Evolutionary conservation across 2,329 filamentous ascomycete species (phyloP), one percentile per base, ranked within the genome.

Genomic region (Fusarium verticillioides): DNA sequence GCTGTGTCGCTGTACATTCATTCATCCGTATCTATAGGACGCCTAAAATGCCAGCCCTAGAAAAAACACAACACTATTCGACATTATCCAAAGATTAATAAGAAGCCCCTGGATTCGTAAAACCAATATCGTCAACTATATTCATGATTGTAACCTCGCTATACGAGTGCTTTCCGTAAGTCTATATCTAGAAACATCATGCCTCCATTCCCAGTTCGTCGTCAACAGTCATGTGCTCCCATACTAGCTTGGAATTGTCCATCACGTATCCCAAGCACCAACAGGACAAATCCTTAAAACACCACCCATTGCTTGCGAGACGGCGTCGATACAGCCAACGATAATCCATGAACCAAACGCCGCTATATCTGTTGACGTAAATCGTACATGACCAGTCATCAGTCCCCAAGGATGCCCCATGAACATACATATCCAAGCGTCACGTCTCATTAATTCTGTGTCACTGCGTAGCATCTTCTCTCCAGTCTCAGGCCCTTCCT

Each of bases 291-390:
- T 63, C 39, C 70, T 37, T 28, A 50, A 67, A 70, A 67, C 46
- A 73, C 63, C 61, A 47, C 58, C 70, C 66, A 66, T 69, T 69
- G 75, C 73, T 70, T 71, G 69, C 63, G 70, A 70, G 75, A 67
- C 74, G 64, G 66, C 73, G 60, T 78, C 62, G 69, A 75, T 68
- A 66, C 68, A 76, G 74, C 66, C 75, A 70, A 71, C 71, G 75
- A 75, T 74, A 78, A 78, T 75, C 75, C 77, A 77, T 67, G 75
- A 78, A 76, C 77, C 77, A 73, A 78, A 78, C 77, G 77, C 77
- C 77, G 73, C 75, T 74, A 77, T 77, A 77, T 78, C 71, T 78
- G 76, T 72, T 75, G 73, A 78, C 77, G 75, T 77, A 72, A 78
- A 78, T 74, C 77, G 70, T 78, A 78, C 77, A 78, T 77, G 77